Evolutionary conservation across 1,139 yeast genomes (phyloP).

Genomic region (Kazachstania sp.): DNA sequence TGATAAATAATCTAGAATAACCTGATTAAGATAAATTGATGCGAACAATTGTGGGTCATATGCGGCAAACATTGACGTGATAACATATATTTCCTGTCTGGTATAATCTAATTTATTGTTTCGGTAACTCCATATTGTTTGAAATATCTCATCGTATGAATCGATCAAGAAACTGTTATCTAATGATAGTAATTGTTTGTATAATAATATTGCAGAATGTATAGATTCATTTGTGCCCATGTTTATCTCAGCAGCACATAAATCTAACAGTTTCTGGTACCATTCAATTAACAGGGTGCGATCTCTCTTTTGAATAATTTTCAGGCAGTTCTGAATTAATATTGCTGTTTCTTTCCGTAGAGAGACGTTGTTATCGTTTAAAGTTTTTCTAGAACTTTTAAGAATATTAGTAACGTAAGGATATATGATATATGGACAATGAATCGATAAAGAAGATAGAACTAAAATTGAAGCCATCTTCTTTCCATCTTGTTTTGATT

Average conservation of each 20-base stretch:
- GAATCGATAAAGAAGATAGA: slow-evolving; percentile 72
- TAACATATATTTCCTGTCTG: slow-evolving; percentile 74
- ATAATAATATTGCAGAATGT: slow-evolving; percentile 80
- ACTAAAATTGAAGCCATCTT: slow-evolving; percentile 88
- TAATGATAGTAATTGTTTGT: slow-evolving; percentile 63
- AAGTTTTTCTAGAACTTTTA: slow-evolving; percentile 79
- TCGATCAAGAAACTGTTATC: slow-evolving; percentile 62
- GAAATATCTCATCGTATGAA: slow-evolving; percentile 70
- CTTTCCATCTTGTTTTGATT: slow-evolving; percentile 71
- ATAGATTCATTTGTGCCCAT: slow-evolving; percentile 54
- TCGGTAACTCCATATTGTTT: slow-evolving; percentile 64
- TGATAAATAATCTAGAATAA: slow-evolving; percentile 67
- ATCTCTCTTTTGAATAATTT: slow-evolving; percentile 74
- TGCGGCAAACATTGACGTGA: slow-evolving; percentile 73
- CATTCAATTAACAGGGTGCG: slow-evolving; percentile 57
- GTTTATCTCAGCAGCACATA: slow-evolving; percentile 43
- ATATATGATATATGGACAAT: slow-evolving; percentile 77
- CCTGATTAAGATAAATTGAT: slow-evolving; percentile 74
- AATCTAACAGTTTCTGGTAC: slow-evolving; percentile 64
- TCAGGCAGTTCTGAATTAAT: slow-evolving; percentile 67
- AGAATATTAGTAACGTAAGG: slow-evolving; percentile 70
- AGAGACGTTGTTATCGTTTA: slow-evolving; percentile 65
- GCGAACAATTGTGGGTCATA: slow-evolving; percentile 74
- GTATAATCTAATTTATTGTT: slow-evolving; percentile 69
- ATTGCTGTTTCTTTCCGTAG: slow-evolving; percentile 79